These are phyloP conservation scores for Chalara sp. DNA, from an alignment of 2,329 filamentous ascomycete genomes.

Conservation along the genomic window DNA sequence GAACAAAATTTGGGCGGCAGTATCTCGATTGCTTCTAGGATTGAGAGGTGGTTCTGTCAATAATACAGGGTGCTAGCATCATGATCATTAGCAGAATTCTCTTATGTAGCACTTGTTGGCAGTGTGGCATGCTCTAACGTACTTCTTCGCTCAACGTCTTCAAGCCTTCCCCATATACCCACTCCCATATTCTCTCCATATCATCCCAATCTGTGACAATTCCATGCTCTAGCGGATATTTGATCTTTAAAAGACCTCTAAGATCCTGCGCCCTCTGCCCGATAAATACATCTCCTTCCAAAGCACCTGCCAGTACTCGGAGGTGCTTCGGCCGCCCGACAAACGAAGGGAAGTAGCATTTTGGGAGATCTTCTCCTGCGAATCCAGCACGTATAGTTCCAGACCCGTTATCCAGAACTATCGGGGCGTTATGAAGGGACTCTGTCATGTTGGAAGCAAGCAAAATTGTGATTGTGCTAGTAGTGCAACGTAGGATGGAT, in stretches of 20 bases:
- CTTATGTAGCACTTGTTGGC: background rate
- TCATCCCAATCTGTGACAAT: slow-evolving; percentile 99
- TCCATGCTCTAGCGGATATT: slow-evolving; percentile 92
- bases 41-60: slow-evolving; percentile 95
- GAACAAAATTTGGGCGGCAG: slow-evolving; percentile 93
- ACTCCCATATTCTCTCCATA: slow-evolving; percentile 99
- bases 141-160: slow-evolving; percentile 98
- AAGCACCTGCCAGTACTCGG: slow-evolving; percentile 87
- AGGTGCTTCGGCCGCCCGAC: slow-evolving; percentile 94
- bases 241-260: slow-evolving; percentile 88
- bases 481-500: too few relatives aligned
- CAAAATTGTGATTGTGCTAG: background rate
- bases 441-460: slow-evolving; percentile 45
- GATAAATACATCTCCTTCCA: slow-evolving; percentile 97
- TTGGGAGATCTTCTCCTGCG: slow-evolving; percentile 89
- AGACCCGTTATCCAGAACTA: slow-evolving; percentile 98
- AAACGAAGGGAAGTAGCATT: slow-evolving; percentile 96
- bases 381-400: slow-evolving; percentile 97
- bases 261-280: slow-evolving; percentile 83
- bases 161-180: slow-evolving; percentile 90
- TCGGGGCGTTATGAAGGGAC: slow-evolving; percentile 88
- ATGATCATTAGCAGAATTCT: slow-evolving; percentile 4
- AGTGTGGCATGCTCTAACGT: slow-evolving; percentile 20
- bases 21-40: slow-evolving; percentile 91
- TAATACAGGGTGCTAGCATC: slow-evolving; percentile 75